Evolutionary conservation across 495 filamentous ascomycete genomes (phyloP).

Genomic region (Aspergillus wentii): DNA sequence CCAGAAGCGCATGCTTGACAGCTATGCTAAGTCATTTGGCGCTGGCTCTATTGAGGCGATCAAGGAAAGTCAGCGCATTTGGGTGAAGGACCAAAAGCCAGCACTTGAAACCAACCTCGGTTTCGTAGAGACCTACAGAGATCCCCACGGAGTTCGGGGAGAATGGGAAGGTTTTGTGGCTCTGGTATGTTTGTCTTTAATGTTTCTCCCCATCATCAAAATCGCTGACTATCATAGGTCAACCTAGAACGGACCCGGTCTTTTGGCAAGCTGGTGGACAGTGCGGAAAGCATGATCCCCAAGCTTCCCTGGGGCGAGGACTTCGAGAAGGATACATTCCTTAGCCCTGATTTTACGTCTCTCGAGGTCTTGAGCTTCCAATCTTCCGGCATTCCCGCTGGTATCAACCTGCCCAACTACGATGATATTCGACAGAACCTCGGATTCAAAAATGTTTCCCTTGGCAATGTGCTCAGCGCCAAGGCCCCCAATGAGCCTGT

Average conservation of each 20-base stretch:
- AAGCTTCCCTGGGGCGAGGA: conserved; percentile 81
- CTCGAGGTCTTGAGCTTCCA: conserved; percentile 72
- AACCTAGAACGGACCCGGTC: conserved; percentile 84
- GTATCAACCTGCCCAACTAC: conserved; percentile 81
- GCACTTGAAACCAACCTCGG: conserved; percentile 88
- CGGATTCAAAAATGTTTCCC: conserved; percentile 97
- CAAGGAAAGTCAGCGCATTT: conserved; percentile 85
- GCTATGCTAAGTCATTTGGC: conserved; percentile 81
- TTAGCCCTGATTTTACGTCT: conserved; percentile 90
- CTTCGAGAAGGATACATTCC: conserved; percentile 94
- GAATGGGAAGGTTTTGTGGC: conserved; percentile 96
- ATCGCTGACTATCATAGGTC: conserved; percentile 41
- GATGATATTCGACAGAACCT: conserved; percentile 89
- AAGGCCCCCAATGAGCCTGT: conserved; percentile 86
- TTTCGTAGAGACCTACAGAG: conserved; percentile 94
- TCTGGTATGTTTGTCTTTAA: conserved; percentile 44
- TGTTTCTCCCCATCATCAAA: conserved; percentile 1
- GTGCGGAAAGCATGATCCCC: conserved; percentile 77
- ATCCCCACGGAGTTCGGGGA: conserved; percentile 87
- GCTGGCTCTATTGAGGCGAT: conserved; percentile 81
- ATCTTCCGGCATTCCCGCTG: conserved; percentile 78
- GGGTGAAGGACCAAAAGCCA: conserved; percentile 90
- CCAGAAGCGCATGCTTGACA: conserved; percentile 77
- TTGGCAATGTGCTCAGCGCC: conserved; percentile 86
- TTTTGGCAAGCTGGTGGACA: conserved; percentile 80